phyloP scores from a whole-genome alignment of 176 grass and related monocot genomes.

The Triticum timopheevii region DNA sequence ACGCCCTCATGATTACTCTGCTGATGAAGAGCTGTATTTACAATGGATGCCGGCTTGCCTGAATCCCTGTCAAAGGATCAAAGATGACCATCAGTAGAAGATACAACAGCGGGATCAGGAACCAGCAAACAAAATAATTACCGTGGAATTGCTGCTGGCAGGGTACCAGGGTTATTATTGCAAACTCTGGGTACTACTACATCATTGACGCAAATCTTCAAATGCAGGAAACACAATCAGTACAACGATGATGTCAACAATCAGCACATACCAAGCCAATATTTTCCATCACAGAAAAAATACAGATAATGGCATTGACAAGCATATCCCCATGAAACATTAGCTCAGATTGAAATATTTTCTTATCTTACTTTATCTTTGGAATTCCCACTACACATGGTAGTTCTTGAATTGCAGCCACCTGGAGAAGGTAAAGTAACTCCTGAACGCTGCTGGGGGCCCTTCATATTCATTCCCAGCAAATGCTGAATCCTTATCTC shows the following conservation, averaged over 20 bases:
- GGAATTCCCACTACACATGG: conserved; percentile 19
- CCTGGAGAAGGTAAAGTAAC: conserved; percentile 49
- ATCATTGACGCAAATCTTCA: conserved; percentile 28
- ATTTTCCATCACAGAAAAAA: neutral
- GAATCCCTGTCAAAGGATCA: conserved; percentile 40
- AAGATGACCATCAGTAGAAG: conserved; percentile 1
- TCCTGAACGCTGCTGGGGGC: conserved; percentile 40
- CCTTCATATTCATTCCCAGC: conserved; percentile 42
- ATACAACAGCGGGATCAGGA: conserved; percentile 11
- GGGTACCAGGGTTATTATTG: conserved; percentile 31
- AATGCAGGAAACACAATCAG: conserved; percentile 27
- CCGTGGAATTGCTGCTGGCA: conserved; percentile 21
- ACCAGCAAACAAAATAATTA: conserved; percentile 31
- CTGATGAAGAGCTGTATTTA: conserved; percentile 7
- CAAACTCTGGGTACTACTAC: conserved; percentile 24
- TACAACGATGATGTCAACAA: conserved; percentile 24
- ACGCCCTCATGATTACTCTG: conserved; percentile 27
- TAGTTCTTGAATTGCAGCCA: conserved; percentile 25
- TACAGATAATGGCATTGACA: neutral
- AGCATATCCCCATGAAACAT: conserved; percentile 6
- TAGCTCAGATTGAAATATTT: neutral
- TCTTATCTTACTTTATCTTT: conserved; percentile 60
- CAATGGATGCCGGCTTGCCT: conserved; percentile 33
- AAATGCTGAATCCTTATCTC: conserved; percentile 49
- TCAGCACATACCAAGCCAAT: neutral